Percentiles rank a stretch among this genome's conserved stretches.
phyloP scores from a whole-genome alignment of 2,329 filamentous ascomycete species.

The Cryphonectria naterciae region DNA sequence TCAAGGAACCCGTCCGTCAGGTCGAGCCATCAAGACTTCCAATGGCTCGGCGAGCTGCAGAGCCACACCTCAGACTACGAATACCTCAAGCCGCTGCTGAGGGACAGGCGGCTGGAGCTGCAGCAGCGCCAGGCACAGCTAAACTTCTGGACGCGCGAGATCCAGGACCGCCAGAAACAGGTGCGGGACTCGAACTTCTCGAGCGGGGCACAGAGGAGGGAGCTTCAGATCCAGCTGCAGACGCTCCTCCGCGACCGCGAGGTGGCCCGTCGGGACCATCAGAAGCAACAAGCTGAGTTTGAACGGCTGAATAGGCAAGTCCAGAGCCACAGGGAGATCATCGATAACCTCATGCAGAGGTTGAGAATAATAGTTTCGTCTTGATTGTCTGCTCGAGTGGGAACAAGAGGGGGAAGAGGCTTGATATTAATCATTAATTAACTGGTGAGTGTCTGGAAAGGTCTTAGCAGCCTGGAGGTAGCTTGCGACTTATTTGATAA shows the following conservation, averaged over 20 bases:
- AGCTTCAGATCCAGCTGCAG: constrained; percentile 10
- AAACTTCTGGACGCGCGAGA: constrained; percentile 8
- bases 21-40: background rate
- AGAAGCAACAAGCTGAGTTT: constrained; percentile 7
- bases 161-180: constrained; percentile 11
- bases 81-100: constrained; percentile 10
- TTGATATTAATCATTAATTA: background rate
- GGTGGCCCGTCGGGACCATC: background rate
- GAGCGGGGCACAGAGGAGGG: background rate
- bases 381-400: background rate
- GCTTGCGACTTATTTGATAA: background rate
- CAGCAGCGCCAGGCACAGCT: constrained; percentile 12
- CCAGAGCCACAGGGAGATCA: constrained; percentile 3
- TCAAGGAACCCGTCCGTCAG: background rate
- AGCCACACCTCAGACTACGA: constrained; percentile 6
- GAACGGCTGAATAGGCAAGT: constrained; percentile 10
- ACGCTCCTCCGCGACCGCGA: constrained; percentile 4
- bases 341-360: constrained; percentile 9
- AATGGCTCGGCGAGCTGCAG: constrained; percentile 16
- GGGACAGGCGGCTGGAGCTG: constrained; percentile 2
- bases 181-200: constrained; percentile 1
- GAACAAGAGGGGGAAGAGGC: background rate
- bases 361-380: constrained; percentile 11
- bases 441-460: background rate
- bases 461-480: too few species aligned